phyloP scores from a whole-genome alignment of 1,284 basidiomycete species.

The Ceratobasidium theobromae region DNA sequence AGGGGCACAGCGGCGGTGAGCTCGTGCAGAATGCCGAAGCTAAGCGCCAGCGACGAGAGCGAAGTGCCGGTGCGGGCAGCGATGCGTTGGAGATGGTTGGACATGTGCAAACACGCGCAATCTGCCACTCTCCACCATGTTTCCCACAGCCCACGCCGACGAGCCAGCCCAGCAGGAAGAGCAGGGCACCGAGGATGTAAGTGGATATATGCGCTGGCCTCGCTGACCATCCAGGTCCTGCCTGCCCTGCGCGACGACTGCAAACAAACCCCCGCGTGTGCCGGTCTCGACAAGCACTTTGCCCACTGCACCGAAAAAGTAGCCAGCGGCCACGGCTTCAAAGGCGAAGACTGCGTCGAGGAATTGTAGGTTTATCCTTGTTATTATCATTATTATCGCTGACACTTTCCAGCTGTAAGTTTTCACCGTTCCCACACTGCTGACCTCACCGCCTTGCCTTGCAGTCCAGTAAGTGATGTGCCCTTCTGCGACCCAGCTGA shows the following conservation, averaged over 20 bases:
- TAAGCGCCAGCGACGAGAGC: slow-evolving; percentile 72
- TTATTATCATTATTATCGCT: slow-evolving; percentile 20
- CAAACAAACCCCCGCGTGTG: slow-evolving; percentile 67
- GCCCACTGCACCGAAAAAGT: slow-evolving; percentile 89
- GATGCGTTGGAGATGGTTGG: slow-evolving; percentile 55
- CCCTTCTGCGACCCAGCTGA: slow-evolving; percentile 13
- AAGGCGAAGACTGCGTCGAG: slow-evolving; percentile 88
- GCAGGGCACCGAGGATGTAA: slow-evolving; percentile 79
- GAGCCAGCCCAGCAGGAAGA: slow-evolving; percentile 51
- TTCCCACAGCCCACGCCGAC: slow-evolving; percentile 43
- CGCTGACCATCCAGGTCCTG: slow-evolving; percentile 50
- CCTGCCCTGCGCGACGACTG: slow-evolving; percentile 76
- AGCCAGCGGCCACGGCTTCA: slow-evolving; percentile 74
- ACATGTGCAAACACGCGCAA: slow-evolving; percentile 10
- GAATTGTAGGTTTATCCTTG: slow-evolving; percentile 58
- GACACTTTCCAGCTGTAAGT: slow-evolving; percentile 53
- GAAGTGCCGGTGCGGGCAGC: slow-evolving; percentile 68
- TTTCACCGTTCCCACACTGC: slow-evolving; percentile 25
- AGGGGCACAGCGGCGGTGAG: slow-evolving; percentile 81
- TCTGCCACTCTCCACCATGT: not conserved
- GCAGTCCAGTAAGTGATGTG: slow-evolving; percentile 64
- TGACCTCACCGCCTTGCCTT: not conserved
- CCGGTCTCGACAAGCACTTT: slow-evolving; percentile 77
- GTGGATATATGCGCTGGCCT: slow-evolving; percentile 41
- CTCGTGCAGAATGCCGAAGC: slow-evolving; percentile 86